A percentile compares a stretch with the other conserved stretches of the same genome.
These are phyloP conservation scores for Extremus antarcticus DNA, from an alignment of 495 filamentous ascomycete species.

Conservation along the genomic window DNA sequence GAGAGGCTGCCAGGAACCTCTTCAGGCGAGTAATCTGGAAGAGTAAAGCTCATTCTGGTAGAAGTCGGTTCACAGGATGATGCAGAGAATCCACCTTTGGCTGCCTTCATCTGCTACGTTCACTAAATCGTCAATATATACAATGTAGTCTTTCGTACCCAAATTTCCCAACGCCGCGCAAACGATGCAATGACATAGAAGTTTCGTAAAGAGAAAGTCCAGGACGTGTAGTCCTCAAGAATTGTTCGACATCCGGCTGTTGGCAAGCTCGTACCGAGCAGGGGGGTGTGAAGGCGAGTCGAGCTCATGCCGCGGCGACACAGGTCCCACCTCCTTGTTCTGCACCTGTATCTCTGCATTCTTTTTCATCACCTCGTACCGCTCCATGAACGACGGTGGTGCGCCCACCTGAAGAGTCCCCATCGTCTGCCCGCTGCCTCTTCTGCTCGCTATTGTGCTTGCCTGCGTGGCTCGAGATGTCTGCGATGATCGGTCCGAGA, in stretches of 20 bases:
- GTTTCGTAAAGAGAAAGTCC: not conserved
- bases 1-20: too few relatives aligned
- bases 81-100: too few relatives aligned
- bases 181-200: too few relatives aligned
- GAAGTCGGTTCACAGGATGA: too few relatives aligned
- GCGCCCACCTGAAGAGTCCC: not conserved
- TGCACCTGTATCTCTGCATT: not conserved
- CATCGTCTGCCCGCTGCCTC: not conserved
- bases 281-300: not conserved
- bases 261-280: not conserved
- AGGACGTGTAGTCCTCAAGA: not conserved
- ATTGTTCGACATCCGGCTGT: not conserved
- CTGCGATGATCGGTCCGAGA: not conserved
- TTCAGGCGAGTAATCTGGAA: too few relatives aligned
- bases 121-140: too few relatives aligned
- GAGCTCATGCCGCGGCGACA: constrained; percentile 6
- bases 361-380: constrained; percentile 8
- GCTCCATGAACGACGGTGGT: constrained; percentile 4
- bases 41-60: too few relatives aligned
- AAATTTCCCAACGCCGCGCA: not conserved
- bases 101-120: too few relatives aligned
- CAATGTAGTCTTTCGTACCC: not conserved
- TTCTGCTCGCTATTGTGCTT: not conserved
- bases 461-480: not conserved
- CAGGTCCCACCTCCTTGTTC: not conserved